These are phyloP conservation scores for Chloromonas sp. DNA, from an alignment of 163 green algal species.

Conservation along the genomic window DNA sequence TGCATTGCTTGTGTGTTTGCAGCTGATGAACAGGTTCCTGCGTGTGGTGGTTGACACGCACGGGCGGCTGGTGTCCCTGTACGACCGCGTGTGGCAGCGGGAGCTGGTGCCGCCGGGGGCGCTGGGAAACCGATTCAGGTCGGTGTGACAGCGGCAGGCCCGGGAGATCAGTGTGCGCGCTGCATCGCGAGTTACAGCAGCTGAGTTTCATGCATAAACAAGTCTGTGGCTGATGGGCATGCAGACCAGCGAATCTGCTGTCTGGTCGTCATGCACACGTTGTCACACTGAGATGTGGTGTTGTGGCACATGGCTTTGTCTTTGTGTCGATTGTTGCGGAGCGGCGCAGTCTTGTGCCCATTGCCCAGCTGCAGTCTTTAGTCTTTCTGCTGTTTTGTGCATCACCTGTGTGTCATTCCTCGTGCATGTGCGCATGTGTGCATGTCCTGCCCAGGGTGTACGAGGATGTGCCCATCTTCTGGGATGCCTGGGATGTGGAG, in stretches of 20 bases:
- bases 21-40: slow-evolving; percentile 3
- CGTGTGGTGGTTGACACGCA: slow-evolving; percentile 11
- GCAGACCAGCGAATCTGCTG: too few species aligned
- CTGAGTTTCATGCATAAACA: too few species aligned
- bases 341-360: too few species aligned
- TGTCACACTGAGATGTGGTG: too few species aligned
- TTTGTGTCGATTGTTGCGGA: too few species aligned
- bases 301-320: too few species aligned
- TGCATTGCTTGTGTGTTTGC: too few species aligned
- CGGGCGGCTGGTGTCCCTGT: slow-evolving; percentile 15
- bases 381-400: too few species aligned
- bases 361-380: too few species aligned
- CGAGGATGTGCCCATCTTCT: slow-evolving; percentile 31
- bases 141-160: not conserved
- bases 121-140: slow-evolving; percentile 27
- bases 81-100: slow-evolving; percentile 10
- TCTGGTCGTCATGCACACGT: too few species aligned
- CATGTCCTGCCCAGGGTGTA: slow-evolving; percentile 15
- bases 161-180: slow-evolving; percentile 14
- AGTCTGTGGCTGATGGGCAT: too few species aligned
- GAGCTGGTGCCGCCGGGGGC: slow-evolving; percentile 23
- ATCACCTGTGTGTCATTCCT: too few species aligned
- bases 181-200: not conserved
- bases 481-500: slow-evolving; percentile 39
- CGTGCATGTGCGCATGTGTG: slow-evolving; percentile 1